Base-by-base conservation (phyloP, 495 filamentous ascomycete species). In the Lophiotrema nucula region DNA sequence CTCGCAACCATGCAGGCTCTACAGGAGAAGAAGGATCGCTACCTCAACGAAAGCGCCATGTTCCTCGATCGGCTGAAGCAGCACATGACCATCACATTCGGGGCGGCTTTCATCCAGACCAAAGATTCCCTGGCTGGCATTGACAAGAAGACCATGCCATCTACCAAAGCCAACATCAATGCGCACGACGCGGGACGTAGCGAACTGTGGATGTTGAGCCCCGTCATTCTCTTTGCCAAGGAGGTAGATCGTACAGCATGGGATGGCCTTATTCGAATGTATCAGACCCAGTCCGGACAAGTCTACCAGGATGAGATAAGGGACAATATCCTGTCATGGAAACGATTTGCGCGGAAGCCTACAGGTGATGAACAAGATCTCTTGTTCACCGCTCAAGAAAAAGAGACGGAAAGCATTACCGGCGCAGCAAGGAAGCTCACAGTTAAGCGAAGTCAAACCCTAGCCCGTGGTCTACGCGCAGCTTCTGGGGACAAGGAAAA, bases 1-100 rank as follows among this genome's bases (percentile, higher is more conserved):
- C 85, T 96, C 61, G 88, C 88, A 41, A 86, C 87, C 63, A 96
- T 97, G 90, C 86, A 85, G 45, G 92, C 95, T 41, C 84, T 97
- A 23, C 87, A 91, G 58, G 89, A 97, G 69, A 92, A 92, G 78
- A 92, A 88, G 70, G 90, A 93, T 60, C 85, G 85, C 54, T 97
- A 96, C 65, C 79, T 83, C 27, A 74, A 80, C 4, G 86, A 92
- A 60, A 87, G 84, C 60, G 70, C 74, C 11, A 65, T 77, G 11
- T 96, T 97, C 70, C 75, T 96, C 48, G 81, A 84, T 53, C 76
- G 91, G 22, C 76, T 97, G 16, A 86, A 86, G 48, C 83, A 87
- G 51, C 92, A 89, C 70, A 83, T 97, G 81, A 79, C 83, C 33
- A 75, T 87, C 45, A 87, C 87, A 55, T 96, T 95, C 69, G 85